Base-by-base conservation (phyloP, 495 filamentous ascomycete genomes). In the Penicillium soppii region DNA sequence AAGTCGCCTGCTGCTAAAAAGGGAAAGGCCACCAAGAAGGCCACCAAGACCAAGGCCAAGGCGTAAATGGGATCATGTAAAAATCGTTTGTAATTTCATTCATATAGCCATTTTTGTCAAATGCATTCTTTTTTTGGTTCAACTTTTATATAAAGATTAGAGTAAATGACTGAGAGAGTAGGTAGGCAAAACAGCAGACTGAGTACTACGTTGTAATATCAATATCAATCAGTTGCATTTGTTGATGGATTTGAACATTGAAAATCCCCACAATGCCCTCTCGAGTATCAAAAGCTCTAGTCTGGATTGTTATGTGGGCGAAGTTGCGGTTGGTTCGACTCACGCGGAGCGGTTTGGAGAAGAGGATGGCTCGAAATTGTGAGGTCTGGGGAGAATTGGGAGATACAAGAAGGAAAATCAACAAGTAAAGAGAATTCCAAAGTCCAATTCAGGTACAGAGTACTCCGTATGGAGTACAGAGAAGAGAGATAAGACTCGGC, bases 301-400 rank as follows among this genome's bases (percentile, higher is more conserved):
- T 25, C 47, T 13, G 29, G 16, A 37, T 23, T 29, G 49, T 40
- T 22, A 41, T 33, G 23, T 47, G 36, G 21, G 9, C 39, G 44
- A 10, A 9, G 15, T 36, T 15, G 3, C 15, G 36, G 17, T 30
- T 5, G 36, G 19, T 50, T 38, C 21, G 42, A 62, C 66, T 49
- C 43, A 71, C 78, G 61, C 75, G 90, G 91, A 22, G 92, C 88
- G 7, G 89, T 89, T 63, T 95, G 89, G 47, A 97, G 87, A 53
- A 97, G 87, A 59, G 92, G 94, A 72, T 96, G 92, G 66, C 85
- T 89, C n/a, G 92, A 97, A 94, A 97, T 97, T 35, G 29, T 52
- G 36, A 36, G 22, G 22, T 20, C 30, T 36, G 40, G 41, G 25
- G 27, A 43, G 17, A 26, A 33, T 43, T 37, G 38, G 50, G 36